These are phyloP conservation scores for Trypanosoma caninum DNA, from an alignment of 208 protist species.

Conservation along the genomic window DNA sequence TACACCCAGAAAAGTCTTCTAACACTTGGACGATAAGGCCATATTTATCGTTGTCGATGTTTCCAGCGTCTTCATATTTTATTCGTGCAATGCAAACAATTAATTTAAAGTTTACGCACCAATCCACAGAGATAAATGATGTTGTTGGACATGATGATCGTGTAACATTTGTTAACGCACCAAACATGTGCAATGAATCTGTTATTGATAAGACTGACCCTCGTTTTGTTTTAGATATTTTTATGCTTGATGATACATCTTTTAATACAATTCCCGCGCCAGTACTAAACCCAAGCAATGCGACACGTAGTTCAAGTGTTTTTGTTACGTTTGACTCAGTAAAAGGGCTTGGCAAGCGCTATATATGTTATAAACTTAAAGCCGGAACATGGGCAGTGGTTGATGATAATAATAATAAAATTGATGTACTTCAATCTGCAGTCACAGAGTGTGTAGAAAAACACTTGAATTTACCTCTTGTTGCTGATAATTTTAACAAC, in stretches of 20 bases:
- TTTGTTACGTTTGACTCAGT: constrained; percentile 47
- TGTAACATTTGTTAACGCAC: constrained; percentile 60
- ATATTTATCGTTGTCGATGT: constrained; percentile 60
- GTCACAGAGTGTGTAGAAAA: constrained; percentile 31
- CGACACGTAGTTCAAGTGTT: constrained; percentile 28
- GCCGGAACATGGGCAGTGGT: constrained; percentile 81
- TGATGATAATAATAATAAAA: constrained; percentile 26
- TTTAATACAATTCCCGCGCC: constrained; percentile 58
- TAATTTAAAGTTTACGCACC: constrained; percentile 62
- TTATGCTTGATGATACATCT: constrained; percentile 59
- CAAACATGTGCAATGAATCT: constrained; percentile 59
- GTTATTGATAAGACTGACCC: constrained; percentile 48
- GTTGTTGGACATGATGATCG: constrained; percentile 50
- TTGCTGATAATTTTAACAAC: constrained; percentile 28
- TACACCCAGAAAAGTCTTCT: not conserved
- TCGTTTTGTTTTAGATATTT: constrained; percentile 36
- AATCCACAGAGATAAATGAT: constrained; percentile 42
- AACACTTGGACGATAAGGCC: constrained; percentile 70
- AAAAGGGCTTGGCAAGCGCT: constrained; percentile 32
- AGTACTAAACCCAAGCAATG: constrained; percentile 35
- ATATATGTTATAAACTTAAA: constrained; percentile 74
- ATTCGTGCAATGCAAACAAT: constrained; percentile 66
- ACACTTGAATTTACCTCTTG: constrained; percentile 20
- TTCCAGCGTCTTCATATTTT: constrained; percentile 43
- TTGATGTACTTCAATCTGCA: constrained; percentile 39